Evolutionary conservation across 805 yeast genomes (phyloP).

Genomic region (Zygosaccharomyces siamensis): DNA sequence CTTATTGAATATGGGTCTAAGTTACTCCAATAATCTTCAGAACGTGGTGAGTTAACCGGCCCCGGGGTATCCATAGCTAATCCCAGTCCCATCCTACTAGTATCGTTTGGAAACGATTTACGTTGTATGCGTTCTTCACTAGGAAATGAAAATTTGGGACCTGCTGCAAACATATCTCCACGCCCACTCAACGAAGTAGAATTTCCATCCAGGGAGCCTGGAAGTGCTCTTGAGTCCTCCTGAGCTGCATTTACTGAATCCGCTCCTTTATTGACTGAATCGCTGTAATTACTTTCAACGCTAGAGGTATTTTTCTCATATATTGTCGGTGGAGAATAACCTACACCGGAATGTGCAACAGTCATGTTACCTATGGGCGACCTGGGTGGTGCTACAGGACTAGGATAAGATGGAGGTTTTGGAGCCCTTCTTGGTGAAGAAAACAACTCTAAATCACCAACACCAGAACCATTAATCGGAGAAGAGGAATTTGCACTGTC

Average conservation of each 20-base stretch:
- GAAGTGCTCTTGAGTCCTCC: conserved; percentile 3
- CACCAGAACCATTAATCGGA: conserved; percentile 12
- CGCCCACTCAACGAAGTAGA: not conserved
- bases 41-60: conserved; percentile 5
- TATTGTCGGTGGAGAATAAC: conserved; percentile 27
- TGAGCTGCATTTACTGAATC: conserved; percentile 2
- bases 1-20: not conserved
- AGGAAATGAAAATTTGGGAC: not conserved
- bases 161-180: not conserved
- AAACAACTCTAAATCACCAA: conserved; percentile 36
- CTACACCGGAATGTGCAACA: conserved; percentile 9
- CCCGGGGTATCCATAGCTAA: conserved; percentile 5
- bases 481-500: conserved; percentile 15
- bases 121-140: not conserved
- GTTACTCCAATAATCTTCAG: conserved; percentile 6
- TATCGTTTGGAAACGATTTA: not conserved
- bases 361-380: conserved; percentile 24
- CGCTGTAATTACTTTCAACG: conserved; percentile 3
- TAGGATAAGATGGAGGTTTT: conserved; percentile 52
- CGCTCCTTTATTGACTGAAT: not conserved
- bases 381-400: conserved; percentile 39
- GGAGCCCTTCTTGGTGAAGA: conserved; percentile 72
- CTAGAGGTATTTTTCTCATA: conserved; percentile 17
- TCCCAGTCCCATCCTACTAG: conserved; percentile 1
- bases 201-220: not conserved